These are phyloP conservation scores for Eucalyptus pauciflora DNA, from an alignment of 345 rosid species.

Conservation along the genomic window DNA sequence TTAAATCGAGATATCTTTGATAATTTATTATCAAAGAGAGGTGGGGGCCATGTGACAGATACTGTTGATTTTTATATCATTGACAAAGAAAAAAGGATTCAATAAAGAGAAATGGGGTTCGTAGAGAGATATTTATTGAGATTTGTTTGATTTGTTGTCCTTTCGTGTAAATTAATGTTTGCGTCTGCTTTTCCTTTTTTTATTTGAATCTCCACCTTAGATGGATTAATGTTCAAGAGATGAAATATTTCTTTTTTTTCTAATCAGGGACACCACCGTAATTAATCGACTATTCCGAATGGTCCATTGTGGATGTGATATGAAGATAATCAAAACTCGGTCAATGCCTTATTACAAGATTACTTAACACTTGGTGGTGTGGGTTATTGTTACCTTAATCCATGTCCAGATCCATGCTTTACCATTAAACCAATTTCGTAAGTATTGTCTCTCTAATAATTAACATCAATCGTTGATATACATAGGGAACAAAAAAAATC, in stretches of 20 bases:
- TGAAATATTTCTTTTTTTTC: neutral
- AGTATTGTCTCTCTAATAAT: neutral
- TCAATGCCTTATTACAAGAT: neutral
- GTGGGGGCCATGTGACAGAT: neutral
- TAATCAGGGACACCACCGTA: neutral
- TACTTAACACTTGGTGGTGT: no score
- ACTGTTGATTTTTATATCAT: neutral
- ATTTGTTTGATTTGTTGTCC: neutral
- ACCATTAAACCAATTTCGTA: neutral
- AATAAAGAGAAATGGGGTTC: neutral
- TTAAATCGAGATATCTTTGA: neutral
- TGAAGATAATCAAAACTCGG: neutral
- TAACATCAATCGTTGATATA: neutral
- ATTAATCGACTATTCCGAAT: neutral
- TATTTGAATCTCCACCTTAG: neutral
- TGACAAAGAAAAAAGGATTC: neutral
- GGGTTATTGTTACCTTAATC: neutral
- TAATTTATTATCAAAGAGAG: neutral
- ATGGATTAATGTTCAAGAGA: neutral
- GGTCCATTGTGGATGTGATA: no score
- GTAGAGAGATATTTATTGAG: neutral
- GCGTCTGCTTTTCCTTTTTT: neutral
- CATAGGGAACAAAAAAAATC: neutral
- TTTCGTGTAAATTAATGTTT: neutral
- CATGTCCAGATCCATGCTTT: neutral